phyloP scores from a whole-genome alignment of 2,329 filamentous ascomycete genomes.

The Aspergillus fijiensis region DNA sequence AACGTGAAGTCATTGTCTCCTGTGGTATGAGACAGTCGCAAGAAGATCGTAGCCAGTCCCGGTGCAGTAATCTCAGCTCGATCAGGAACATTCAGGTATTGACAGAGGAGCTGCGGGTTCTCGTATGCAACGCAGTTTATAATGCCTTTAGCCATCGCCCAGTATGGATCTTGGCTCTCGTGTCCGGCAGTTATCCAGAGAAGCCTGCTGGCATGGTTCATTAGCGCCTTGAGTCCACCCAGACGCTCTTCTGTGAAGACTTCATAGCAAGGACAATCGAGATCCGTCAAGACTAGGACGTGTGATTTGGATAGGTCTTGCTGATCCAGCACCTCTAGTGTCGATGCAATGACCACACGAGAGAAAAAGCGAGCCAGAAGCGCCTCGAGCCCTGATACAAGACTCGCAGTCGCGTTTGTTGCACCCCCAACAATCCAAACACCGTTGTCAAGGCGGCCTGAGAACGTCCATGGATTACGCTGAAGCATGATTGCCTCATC shows the following conservation, averaged over 20 bases:
- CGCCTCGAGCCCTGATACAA: not conserved
- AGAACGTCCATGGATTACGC: not conserved
- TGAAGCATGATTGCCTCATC: not conserved
- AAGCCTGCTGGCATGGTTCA: not conserved
- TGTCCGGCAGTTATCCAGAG: slow-evolving; percentile 10
- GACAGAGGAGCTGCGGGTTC: slow-evolving; percentile 1
- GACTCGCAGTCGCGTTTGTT: not conserved
- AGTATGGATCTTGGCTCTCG: not conserved
- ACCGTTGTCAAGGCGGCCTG: not conserved
- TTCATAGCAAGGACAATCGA: not conserved
- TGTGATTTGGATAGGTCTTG: not conserved
- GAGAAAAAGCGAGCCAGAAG: not conserved
- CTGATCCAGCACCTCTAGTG: not conserved
- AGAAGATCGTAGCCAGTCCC: not conserved
- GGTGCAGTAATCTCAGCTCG: not conserved
- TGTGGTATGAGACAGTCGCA: not conserved
- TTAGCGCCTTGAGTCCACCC: not conserved
- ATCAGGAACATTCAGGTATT: slow-evolving; percentile 1
- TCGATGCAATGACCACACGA: not conserved
- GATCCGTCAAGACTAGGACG: not conserved
- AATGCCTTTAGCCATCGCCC: slow-evolving; percentile 2
- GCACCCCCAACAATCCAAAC: not conserved
- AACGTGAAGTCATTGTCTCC: not conserved
- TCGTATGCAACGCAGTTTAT: slow-evolving; percentile 3
- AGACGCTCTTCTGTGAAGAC: not conserved